phyloP scores from a whole-genome alignment of 805 yeast genomes.

The Teunomyces panamensis region DNA sequence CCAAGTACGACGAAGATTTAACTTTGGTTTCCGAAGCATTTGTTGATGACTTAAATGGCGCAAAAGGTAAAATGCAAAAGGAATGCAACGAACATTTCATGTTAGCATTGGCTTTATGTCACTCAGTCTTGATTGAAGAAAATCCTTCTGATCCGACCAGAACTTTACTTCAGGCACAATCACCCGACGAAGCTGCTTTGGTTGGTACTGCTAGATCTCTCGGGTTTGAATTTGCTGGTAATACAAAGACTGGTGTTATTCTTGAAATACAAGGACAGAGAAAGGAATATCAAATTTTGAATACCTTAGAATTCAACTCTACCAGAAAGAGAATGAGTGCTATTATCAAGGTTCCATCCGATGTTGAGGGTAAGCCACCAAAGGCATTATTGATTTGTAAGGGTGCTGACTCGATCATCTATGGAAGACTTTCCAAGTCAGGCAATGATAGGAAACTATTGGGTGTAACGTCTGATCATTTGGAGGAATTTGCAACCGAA shows the following conservation, averaged over 20 bases:
- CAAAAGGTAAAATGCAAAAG: conserved; percentile 49
- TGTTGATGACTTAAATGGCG: conserved; percentile 59
- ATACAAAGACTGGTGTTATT: conserved; percentile 66
- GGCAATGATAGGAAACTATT: conserved; percentile 49
- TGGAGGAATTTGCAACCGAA: conserved; percentile 78
- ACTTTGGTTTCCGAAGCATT: conserved; percentile 69
- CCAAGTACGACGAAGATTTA: conserved; percentile 51
- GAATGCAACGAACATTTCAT: conserved; percentile 68
- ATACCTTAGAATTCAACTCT: conserved; percentile 74
- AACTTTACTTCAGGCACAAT: conserved; percentile 65
- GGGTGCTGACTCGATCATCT: conserved; percentile 83
- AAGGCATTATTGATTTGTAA: conserved; percentile 70
- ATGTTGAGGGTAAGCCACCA: conserved; percentile 23
- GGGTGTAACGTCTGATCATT: conserved; percentile 64
- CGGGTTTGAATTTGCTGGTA: conserved; percentile 64
- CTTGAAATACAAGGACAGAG: conserved; percentile 67
- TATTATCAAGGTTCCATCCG: conserved; percentile 63
- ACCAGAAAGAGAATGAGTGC: conserved; percentile 89
- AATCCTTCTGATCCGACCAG: conserved; percentile 59
- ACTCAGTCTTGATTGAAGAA: conserved; percentile 70
- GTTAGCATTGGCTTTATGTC: conserved; percentile 75
- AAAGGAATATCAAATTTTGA: conserved; percentile 69
- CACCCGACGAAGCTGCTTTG: conserved; percentile 85
- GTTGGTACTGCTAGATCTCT: conserved; percentile 78
- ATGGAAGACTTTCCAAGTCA: conserved; percentile 53